Percentiles rank a stretch among this genome's conserved stretches.
These are phyloP conservation scores for Oligophagozyma castellii DNA, from an alignment of 1,139 yeast species.

Conservation along the genomic window DNA sequence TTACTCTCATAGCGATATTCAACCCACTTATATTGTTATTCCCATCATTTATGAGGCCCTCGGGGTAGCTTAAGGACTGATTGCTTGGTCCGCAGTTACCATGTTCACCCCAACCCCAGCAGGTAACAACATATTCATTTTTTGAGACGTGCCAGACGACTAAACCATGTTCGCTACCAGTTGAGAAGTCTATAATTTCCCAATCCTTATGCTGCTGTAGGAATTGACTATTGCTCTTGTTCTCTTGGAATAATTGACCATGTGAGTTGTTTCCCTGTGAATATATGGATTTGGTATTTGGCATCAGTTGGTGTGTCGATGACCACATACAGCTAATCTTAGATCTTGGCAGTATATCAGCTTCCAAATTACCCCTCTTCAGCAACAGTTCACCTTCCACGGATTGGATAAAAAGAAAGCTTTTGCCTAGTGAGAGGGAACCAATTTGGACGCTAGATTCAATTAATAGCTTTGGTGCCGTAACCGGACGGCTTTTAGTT, in stretches of 20 bases:
- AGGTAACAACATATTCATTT: conserved; percentile 26
- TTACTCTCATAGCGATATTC: too few species aligned
- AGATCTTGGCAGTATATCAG: too few species aligned
- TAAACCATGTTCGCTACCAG: conserved; percentile 86
- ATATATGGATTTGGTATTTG: too few species aligned
- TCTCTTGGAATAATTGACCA: conserved; percentile 41
- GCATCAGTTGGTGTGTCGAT: too few species aligned
- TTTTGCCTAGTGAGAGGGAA: too few species aligned
- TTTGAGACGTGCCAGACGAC: conserved; percentile 23
- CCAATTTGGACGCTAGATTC: conserved; percentile 5
- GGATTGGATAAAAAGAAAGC: too few species aligned
- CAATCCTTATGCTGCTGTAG: too few species aligned
- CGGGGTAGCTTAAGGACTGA: too few species aligned
- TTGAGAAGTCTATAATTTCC: conserved; percentile 24
- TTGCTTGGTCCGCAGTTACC: conserved; percentile 98
- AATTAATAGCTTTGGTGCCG: conserved; percentile 16
- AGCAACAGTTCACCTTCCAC: too few species aligned
- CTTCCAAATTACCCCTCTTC: too few species aligned
- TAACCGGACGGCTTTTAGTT: conserved; percentile 18
- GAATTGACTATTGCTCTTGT: conserved; percentile 1
- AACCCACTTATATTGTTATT: too few species aligned
- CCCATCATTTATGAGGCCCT: too few species aligned
- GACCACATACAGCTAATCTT: conserved; percentile 64
- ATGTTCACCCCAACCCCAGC: conserved; percentile 99
- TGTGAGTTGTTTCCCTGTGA: conserved; percentile 70